phyloP scores from a whole-genome alignment of 2,329 filamentous ascomycete species.

The Colletotrichum kahawae region DNA sequence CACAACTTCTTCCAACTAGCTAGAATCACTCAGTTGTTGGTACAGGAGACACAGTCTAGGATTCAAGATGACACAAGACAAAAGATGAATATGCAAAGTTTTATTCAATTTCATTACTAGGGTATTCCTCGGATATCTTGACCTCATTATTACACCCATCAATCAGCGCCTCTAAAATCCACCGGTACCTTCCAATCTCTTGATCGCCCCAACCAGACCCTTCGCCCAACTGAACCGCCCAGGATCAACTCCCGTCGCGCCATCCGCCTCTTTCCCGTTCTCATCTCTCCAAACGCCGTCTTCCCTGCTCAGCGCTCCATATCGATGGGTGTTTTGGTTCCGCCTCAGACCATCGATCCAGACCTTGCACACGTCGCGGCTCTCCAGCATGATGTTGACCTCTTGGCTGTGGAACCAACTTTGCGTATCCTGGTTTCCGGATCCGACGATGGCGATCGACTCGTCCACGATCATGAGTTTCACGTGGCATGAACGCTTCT shows the following conservation, averaged over 20 bases:
- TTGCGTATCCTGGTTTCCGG: slow-evolving; percentile 56
- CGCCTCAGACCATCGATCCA: slow-evolving; percentile 27
- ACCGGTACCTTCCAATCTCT: slow-evolving; percentile 54
- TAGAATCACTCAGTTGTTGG: not conserved
- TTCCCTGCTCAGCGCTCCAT: slow-evolving; percentile 58
- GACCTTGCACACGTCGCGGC: slow-evolving; percentile 55
- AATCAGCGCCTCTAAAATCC: not conserved
- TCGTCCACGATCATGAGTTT: not conserved
- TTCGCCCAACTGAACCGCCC: slow-evolving; percentile 64
- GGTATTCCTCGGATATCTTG: not conserved
- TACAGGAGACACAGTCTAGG: not conserved
- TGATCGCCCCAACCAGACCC: slow-evolving; percentile 61
- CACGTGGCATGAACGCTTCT: not conserved
- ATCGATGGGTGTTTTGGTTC: slow-evolving; percentile 69
- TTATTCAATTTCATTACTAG: not conserved
- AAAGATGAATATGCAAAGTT: not conserved
- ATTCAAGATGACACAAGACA: not conserved
- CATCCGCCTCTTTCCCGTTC: slow-evolving; percentile 51
- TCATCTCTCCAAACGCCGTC: slow-evolving; percentile 69
- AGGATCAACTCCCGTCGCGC: slow-evolving; percentile 56
- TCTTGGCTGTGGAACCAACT: slow-evolving; percentile 81
- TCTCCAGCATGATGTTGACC: slow-evolving; percentile 78
- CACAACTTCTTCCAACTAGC: rapidly evolving
- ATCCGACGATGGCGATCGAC: not conserved
- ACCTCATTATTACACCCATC: not conserved